Evolutionary conservation across 352 stramenopile genomes (phyloP).

Genomic region (Phytophthora melonis): DNA sequence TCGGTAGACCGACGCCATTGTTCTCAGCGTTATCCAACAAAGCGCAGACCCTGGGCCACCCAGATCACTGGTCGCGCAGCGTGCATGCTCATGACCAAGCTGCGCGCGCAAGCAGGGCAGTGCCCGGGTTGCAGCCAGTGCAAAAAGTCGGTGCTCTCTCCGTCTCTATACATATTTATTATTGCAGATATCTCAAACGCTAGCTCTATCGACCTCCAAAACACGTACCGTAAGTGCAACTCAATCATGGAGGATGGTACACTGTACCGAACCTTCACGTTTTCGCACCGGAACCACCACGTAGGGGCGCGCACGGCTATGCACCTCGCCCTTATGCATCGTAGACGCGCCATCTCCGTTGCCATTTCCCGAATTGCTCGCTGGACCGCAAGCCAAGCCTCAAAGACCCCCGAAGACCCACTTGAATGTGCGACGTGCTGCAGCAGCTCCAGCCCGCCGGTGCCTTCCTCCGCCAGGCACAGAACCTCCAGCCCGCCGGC

Average conservation of each 20-base stretch:
- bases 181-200: conserved; percentile 2
- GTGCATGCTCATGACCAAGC: conserved; percentile 23
- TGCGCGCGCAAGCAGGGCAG: background rate
- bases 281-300: conserved; percentile 31
- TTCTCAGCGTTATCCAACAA: background rate
- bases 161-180: conserved; percentile 14
- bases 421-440: conserved; percentile 39
- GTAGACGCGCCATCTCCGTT: conserved; percentile 24
- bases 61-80: conserved; percentile 9
- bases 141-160: conserved; percentile 12
- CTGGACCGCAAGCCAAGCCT: conserved; percentile 19
- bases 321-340: background rate
- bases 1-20: background rate
- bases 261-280: conserved; percentile 18
- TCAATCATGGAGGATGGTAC: conserved; percentile 1
- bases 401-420: conserved; percentile 14
- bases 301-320: conserved; percentile 14
- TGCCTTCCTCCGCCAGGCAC: conserved; percentile 39
- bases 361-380: conserved; percentile 36
- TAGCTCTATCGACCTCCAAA: background rate
- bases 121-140: conserved; percentile 11
- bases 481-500: conserved; percentile 2
- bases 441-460: conserved; percentile 43
- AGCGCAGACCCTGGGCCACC: background rate
- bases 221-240: background rate